Evolutionary conservation across 2,329 filamentous ascomycete species (phyloP), one percentile per base, ranked within the genome.

Genomic region (Raffaelea ambrosiae): DNA sequence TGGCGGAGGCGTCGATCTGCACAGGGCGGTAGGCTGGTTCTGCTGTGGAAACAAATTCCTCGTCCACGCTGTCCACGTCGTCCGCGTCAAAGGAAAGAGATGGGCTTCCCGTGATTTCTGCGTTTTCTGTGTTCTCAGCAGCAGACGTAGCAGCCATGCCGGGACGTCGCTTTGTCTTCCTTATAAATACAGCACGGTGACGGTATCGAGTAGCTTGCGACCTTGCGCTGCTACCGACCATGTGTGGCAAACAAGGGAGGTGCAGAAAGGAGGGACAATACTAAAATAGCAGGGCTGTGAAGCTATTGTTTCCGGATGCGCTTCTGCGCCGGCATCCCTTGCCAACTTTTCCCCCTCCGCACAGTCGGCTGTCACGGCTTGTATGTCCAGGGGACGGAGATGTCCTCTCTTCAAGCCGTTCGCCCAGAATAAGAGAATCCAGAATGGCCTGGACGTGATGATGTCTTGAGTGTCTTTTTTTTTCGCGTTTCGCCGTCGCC

Each of bases 171-270:
- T 46, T 49, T 26, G 52, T 51, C 22, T 38, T 54, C 22, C 53
- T 57, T 54, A 48, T 54, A 52, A 55, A 55, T 40, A 57, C 52
- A 7, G 54, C 55, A 22, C 54, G 52, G 43, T 48, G 48, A 44
- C 54, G 50, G 39, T 54, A 51, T 42, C 51, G 43, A 22, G 48
- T 44, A 16, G 53, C 14, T 40, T 40, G 41, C 4, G 48, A 35
- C 47, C 51, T 42, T n/a, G 31, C 47, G 18, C 43, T 48, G 31
- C 40, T 33, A 38, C 47, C 43, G 16, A 47, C 43, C 53, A 54
- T 54, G 52, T 49, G 48, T 43, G 29, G 23, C 31, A 38, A 29
- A 13, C 13, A 29, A 29, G 26, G 26, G 43, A 20, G 21, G 29
- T 11, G 43, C 19, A 22, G 21, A 3, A 10, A n/a, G 14, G 43